Evolutionary conservation across 495 filamentous ascomycete species (phyloP), one percentile per base, ranked within the genome.

Genomic region (Ascodesmis nigricans): DNA sequence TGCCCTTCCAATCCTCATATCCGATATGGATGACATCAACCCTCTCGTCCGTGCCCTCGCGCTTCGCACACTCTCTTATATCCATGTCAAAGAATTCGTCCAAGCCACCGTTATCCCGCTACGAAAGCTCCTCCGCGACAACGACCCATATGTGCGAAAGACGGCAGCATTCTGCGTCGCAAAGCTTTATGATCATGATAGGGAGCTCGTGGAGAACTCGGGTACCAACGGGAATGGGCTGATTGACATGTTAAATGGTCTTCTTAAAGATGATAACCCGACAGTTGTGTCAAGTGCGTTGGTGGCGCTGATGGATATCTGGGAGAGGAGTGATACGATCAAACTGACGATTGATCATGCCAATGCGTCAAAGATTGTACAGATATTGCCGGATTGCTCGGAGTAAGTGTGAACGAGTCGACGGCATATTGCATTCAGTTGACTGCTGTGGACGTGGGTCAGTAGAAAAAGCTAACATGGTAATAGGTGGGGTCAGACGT

Each of bases 271-370:
- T 46, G 84, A 92, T 53, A 95, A 95, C 51, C 82, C 87, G 2
- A 99, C 87, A 0, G 87, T 99, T 8, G 83, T 95, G 5, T 81
- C 90, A 8, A 91, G 80, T 47, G 84, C 90, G 5, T 58, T 99
- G 46, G 87, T 90, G 1, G 68, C 75, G 18, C 55, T 99, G 50
- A 82, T 91, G 68, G 87, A 99, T 56, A 99, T 99, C 35, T 99
- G 87, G 87, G 87, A 93, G 53, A 65, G 84, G 32, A 93, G 81
- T 50, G 87, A 95, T 52, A 76, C 73, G 37, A 99, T 99, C 55
- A 95, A 91, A 44, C 69, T 99, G 31, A 93, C 90, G 1, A 93
- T 99, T 45, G 87, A 99, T 55, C 92, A 95, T 53, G 69, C 69
- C 35, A 95, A 90, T 55, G 87, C 87, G 9, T 92, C 82, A 28